phyloP scores from a whole-genome alignment of 306 rosid genomes.

The Pyrus betulifolia region DNA sequence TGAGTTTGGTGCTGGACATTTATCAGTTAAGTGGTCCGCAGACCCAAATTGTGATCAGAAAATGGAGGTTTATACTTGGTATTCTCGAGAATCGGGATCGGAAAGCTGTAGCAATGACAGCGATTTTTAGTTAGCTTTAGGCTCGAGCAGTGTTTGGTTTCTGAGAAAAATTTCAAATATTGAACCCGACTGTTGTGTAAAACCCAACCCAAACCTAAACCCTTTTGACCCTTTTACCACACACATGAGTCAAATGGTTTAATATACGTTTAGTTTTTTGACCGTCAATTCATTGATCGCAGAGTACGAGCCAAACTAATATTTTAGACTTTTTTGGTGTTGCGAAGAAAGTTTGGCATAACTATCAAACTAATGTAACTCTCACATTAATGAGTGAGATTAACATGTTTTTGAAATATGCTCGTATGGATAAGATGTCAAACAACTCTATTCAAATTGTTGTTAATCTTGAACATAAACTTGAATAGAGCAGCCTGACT shows the following conservation, averaged over 20 bases:
- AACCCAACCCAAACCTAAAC: not conserved
- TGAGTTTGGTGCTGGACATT: not conserved
- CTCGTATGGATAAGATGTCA: too few species aligned
- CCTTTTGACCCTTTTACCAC: not conserved
- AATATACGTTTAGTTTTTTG: too few species aligned
- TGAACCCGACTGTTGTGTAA: not conserved
- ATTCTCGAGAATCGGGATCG: not conserved
- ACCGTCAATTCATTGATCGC: not conserved
- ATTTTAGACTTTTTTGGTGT: too few species aligned
- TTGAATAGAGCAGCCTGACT: not conserved
- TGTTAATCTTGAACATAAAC: not conserved
- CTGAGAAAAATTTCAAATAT: not conserved
- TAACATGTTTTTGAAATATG: too few species aligned
- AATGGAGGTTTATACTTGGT: not conserved
- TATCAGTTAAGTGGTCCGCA: not conserved
- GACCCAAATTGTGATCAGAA: not conserved
- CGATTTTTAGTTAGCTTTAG: not conserved
- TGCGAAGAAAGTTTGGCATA: too few species aligned
- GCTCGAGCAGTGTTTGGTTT: not conserved
- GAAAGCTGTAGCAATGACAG: not conserved
- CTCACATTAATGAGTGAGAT: too few species aligned
- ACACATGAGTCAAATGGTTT: not conserved
- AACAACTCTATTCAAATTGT: not conserved
- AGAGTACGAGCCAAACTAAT: too few species aligned
- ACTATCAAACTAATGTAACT: too few species aligned